These are phyloP conservation scores for Polyporus arcularius DNA, from an alignment of 768 basidiomycete genomes.

Conservation along the genomic window DNA sequence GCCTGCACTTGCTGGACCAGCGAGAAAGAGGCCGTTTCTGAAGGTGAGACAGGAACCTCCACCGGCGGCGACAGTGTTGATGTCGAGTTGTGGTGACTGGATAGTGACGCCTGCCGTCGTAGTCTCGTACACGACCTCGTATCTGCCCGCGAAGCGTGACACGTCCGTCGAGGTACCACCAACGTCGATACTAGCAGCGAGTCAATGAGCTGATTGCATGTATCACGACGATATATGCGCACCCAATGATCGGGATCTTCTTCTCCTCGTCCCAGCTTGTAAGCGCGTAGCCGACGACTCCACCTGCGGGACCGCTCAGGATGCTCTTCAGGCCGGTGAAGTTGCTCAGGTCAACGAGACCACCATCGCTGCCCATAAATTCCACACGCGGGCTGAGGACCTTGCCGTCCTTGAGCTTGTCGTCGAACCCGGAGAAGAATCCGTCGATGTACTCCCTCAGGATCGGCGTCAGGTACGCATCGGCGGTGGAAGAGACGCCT, in stretches of 20 bases:
- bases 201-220: neutral
- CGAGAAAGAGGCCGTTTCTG: slow-evolving; percentile 86
- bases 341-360: slow-evolving; percentile 73
- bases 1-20: slow-evolving; percentile 92
- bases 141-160: slow-evolving; percentile 87
- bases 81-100: slow-evolving; percentile 90
- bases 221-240: slow-evolving; percentile 28
- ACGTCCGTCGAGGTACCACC: slow-evolving; percentile 97
- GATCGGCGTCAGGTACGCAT: slow-evolving; percentile 94
- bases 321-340: slow-evolving; percentile 96
- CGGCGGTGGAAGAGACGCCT: slow-evolving; percentile 89
- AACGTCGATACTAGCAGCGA: slow-evolving; percentile 68
- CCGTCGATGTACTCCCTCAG: slow-evolving; percentile 83
- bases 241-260: slow-evolving; percentile 84
- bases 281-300: slow-evolving; percentile 92
- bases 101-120: slow-evolving; percentile 94
- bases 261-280: slow-evolving; percentile 84
- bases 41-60: slow-evolving; percentile 90
- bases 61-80: slow-evolving; percentile 95
- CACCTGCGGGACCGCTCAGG: slow-evolving; percentile 90
- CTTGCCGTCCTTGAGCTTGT: slow-evolving; percentile 61
- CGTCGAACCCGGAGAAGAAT: slow-evolving; percentile 88
- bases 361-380: slow-evolving; percentile 96
- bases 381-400: slow-evolving; percentile 73
- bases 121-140: slow-evolving; percentile 93